Evolutionary conservation across 345 rosid genomes (phyloP), one percentile per base, ranked within the genome.

Genomic region (Draba incana): DNA sequence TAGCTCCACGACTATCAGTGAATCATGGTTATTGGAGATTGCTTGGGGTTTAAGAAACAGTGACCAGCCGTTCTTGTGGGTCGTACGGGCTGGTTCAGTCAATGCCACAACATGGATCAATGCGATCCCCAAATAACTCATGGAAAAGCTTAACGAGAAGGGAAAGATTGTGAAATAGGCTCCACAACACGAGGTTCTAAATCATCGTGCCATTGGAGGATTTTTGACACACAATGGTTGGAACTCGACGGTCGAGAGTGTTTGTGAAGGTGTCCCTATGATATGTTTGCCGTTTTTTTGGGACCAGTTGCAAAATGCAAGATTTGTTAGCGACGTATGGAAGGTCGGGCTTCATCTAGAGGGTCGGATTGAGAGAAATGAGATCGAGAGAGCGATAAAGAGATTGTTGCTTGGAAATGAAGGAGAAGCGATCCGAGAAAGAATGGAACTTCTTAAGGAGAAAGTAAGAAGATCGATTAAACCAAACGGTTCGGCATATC

Each of bases 201-300:
- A 72, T 3, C 97, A 89, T 71, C 30, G 14, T 3, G 82, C 98
- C 0, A 30, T 81, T 0, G 89, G 86, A 8, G 92, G 86, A 28
- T 87, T 89, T 45, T 62, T 86, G 43, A 88, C 95, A 0, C 92
- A 88, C 27, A 77, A 81, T 47, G 91, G 95, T 6, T 85, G 96
- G 95, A 92, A 92, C 79, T 92, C 95, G 1, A 89, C 89, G 0
- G 8, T 89, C 63, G 98, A 92, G 72, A 84, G 91, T 66, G 47
- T 85, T 0, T 75, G 68, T 0, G 81, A 79, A 0, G 87, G 92
- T 0, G 87, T 86, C 51, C 96, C 95, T 0, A 87, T 89, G 96
- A 74, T 88, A 28, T 85, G 95, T 24, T 88, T 85, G 85, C 92
- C 96, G 10, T 78, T 53, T 38, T 71, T 72, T 12, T 84, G 78